Evolutionary conservation across 2,329 filamentous ascomycete species (phyloP).

Genomic region (Venturia carpophila): DNA sequence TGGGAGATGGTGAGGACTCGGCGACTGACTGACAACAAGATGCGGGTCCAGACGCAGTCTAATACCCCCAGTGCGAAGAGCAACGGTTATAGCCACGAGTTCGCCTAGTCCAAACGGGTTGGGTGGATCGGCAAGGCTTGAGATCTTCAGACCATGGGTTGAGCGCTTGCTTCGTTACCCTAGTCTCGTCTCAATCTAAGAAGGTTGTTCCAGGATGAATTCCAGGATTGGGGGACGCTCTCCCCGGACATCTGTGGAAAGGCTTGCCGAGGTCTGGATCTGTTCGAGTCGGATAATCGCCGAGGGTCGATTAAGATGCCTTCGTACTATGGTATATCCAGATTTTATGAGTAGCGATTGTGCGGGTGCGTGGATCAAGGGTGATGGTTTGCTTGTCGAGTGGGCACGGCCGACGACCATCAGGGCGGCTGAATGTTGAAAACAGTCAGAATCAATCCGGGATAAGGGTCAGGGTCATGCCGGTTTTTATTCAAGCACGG

Average conservation of each 20-base stretch:
- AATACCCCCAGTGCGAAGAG: neutral
- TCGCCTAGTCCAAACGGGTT: conserved; percentile 6
- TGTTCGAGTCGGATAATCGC: conserved; percentile 2
- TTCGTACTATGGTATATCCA: conserved; percentile 5
- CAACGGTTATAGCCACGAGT: conserved; percentile 16
- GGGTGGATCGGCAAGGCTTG: conserved; percentile 9
- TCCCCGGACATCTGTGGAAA: conserved; percentile 12
- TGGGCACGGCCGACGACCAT: conserved; percentile 10
- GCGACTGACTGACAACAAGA: conserved; percentile 7
- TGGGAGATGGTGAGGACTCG: neutral
- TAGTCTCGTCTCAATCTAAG: conserved; percentile 13
- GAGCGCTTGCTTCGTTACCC: conserved; percentile 14
- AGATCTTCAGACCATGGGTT: conserved; percentile 13
- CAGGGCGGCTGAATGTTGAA: conserved; percentile 16
- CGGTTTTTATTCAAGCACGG: conserved; percentile 16
- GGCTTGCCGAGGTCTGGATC: conserved; percentile 6
- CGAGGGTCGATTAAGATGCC: conserved; percentile 6
- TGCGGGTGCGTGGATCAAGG: conserved; percentile 4
- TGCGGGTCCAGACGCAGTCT: neutral
- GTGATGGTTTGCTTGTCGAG: conserved; percentile 3
- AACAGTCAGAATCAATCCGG: conserved; percentile 8
- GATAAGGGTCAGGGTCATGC: conserved; percentile 16
- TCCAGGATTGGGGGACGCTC: conserved; percentile 17
- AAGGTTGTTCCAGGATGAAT: conserved; percentile 14
- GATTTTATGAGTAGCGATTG: neutral